A percentile compares a stretch with the other conserved stretches of the same genome.
Conservation (phyloP, 257 asterid genomes). For the Forsythia viridissima region DNA sequence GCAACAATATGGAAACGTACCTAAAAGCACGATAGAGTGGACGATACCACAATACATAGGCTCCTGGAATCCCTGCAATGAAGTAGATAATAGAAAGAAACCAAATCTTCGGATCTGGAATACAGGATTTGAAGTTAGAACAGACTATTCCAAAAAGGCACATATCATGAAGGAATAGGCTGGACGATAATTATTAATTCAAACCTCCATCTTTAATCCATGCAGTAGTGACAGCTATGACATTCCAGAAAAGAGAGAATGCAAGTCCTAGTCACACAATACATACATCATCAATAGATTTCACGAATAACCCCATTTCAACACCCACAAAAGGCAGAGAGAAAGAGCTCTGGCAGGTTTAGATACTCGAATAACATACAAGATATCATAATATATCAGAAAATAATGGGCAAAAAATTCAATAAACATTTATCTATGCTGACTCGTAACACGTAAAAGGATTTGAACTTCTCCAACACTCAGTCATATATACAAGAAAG, state of each 20-base stretch:
- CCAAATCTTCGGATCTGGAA: constrained; percentile 61
- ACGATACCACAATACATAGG: constrained; percentile 92
- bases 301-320: not conserved
- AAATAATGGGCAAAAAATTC: constrained; percentile 1
- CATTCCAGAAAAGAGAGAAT: constrained; percentile 6
- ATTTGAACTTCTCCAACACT: not conserved
- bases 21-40: constrained; percentile 96
- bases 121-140: not conserved
- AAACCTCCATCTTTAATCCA: constrained; percentile 25
- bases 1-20: constrained; percentile 35
- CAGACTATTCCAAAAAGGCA: not conserved
- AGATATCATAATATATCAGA: not conserved
- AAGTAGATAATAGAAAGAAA: constrained; percentile 93
- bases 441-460: not conserved
- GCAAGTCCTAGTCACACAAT: constrained; percentile 13
- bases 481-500: not conserved
- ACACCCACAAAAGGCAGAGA: not conserved
- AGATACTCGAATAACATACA: not conserved
- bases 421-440: not conserved
- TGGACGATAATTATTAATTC: not conserved
- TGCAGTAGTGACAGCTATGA: constrained; percentile 16
- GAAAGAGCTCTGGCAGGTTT: not conserved
- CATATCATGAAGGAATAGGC: not conserved
- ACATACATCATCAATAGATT: not conserved
- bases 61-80: constrained; percentile 95